Percentiles rank a stretch among this genome's conserved stretches.
Evolutionary conservation across 1,284 basidiomycete genomes (phyloP).

Genomic region (Volvariella volvacea): DNA sequence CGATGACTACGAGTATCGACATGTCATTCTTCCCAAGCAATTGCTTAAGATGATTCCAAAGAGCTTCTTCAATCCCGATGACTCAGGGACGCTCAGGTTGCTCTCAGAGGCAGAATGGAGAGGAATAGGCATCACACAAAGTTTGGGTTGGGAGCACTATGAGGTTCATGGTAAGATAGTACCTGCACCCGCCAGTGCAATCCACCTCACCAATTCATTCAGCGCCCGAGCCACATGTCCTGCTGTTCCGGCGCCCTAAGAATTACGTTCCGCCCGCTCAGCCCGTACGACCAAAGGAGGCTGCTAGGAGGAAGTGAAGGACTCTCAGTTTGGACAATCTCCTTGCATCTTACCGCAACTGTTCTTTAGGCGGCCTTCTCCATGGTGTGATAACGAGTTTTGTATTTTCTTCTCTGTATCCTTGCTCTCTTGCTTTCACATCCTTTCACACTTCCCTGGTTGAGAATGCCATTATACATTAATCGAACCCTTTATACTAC

Average conservation of each 20-base stretch:
- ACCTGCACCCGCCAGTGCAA: neutral
- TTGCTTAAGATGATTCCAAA: slow-evolving; percentile 85
- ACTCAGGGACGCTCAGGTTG: slow-evolving; percentile 76
- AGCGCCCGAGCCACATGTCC: slow-evolving; percentile 85
- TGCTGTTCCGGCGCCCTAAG: slow-evolving; percentile 71
- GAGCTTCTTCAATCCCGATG: slow-evolving; percentile 70
- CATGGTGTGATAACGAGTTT: slow-evolving; percentile 5
- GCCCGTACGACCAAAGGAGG: slow-evolving; percentile 22
- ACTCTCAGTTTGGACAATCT: neutral
- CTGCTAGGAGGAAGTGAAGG: slow-evolving; percentile 28
- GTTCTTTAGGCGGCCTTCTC: neutral
- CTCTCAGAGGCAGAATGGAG: slow-evolving; percentile 89
- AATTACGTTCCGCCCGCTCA: slow-evolving; percentile 50
- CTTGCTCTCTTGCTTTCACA: neutral
- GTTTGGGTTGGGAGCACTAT: slow-evolving; percentile 95
- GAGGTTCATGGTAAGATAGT: slow-evolving; percentile 89
- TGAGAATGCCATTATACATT: slow-evolving; percentile 1
- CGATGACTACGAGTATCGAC: slow-evolving; percentile 83
- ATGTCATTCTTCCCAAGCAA: slow-evolving; percentile 87
- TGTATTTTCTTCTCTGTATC: slow-evolving; percentile 4
- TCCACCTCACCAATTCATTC: slow-evolving; percentile 9
- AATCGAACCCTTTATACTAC: neutral
- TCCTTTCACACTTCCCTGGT: neutral
- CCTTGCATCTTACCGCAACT: neutral
- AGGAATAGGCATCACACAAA: slow-evolving; percentile 93